phyloP scores from a whole-genome alignment of 2,329 filamentous ascomycete species.

The Colletotrichum tropicale region DNA sequence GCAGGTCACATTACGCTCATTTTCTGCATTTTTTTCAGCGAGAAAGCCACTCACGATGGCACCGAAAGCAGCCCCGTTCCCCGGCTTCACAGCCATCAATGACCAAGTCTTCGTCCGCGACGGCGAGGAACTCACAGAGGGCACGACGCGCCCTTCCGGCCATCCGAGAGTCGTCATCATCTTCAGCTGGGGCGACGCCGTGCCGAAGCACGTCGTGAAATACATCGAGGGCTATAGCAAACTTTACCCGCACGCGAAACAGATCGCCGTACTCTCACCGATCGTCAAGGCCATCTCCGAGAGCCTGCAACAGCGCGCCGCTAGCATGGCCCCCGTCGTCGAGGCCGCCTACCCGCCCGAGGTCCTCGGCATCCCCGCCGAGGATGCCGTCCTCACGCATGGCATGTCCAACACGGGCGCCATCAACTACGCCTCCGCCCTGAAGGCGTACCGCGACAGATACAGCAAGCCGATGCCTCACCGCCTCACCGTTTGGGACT shows the following conservation, averaged over 20 bases:
- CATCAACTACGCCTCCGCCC: conserved; percentile 54
- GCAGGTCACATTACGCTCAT: background rate
- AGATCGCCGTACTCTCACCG: conserved; percentile 55
- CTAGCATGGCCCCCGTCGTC: conserved; percentile 50
- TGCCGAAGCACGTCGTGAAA: conserved; percentile 59
- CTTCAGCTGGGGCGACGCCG: conserved; percentile 63
- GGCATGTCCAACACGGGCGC: conserved; percentile 64
- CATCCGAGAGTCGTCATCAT: conserved; percentile 54
- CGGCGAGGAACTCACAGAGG: conserved; percentile 27
- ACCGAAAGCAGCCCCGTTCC: conserved; percentile 30
- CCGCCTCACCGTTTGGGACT: conserved; percentile 54
- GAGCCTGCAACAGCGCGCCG: conserved; percentile 44
- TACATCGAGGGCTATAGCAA: conserved; percentile 56
- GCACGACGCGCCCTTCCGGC: conserved; percentile 14
- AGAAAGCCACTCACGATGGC: background rate
- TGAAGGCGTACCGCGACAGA: conserved; percentile 48
- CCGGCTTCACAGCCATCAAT: conserved; percentile 51
- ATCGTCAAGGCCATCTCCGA: conserved; percentile 52
- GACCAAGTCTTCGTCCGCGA: conserved; percentile 52
- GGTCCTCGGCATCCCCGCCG: conserved; percentile 20
- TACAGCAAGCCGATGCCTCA: conserved; percentile 48
- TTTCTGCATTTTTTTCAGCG: background rate
- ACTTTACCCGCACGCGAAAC: conserved; percentile 54
- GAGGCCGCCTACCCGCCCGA: conserved; percentile 36
- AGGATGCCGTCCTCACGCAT: conserved; percentile 48